Base-by-base conservation (phyloP, 2,329 filamentous ascomycete species). In the Arthrobotrys sphaeroides region DNA sequence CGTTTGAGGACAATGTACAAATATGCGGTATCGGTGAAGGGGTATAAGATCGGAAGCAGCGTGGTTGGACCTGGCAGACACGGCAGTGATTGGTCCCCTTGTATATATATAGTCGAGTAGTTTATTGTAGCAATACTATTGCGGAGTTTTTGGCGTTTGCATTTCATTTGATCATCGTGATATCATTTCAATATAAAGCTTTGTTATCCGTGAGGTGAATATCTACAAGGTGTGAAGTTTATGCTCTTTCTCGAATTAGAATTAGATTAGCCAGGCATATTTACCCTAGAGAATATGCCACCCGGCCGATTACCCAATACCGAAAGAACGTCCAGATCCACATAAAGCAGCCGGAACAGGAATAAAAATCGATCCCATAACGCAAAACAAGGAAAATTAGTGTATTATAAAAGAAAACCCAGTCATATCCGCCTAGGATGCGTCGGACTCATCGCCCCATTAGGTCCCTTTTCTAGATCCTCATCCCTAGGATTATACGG, bases 391-490 rank as follows among this genome's bases (percentile, higher is more conserved):
- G 20, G 16, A 20, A 7, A 53, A 28, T 16, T 28, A n/a, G n/a
- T n/a, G n/a, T 24, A 49, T 49, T n/a, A n/a, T 5, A 36, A 2
- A 20, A 33, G 20, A 36, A 26, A n/a, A 33, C 26, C 13, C 18
- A 26, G 3, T 74, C 26, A 74, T 38, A 74, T 42, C 45, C 69
- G 60, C 16, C 45, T 55, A 38, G 62, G 69, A 33, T 42, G 24
- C 13, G 45, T 49, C 1, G 62, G 47, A 18, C 45, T 62, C 16
- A 18, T 45, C 4, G 51, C 61, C 16, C 16, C 7, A 1, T 16
- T 22, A 9, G 16, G 40, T 49, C 33, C 33, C n/a, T 68, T 74
- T 43, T 74, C 70, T 33, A 51, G 36, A n/a, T 74, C 70, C 6
- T 57, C 36, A 18, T 22, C 22, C 12, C n/a, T n/a, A n/a, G 38